These are phyloP conservation scores for Ogataea zsoltii DNA, from an alignment of 805 yeast genomes.

Conservation along the genomic window DNA sequence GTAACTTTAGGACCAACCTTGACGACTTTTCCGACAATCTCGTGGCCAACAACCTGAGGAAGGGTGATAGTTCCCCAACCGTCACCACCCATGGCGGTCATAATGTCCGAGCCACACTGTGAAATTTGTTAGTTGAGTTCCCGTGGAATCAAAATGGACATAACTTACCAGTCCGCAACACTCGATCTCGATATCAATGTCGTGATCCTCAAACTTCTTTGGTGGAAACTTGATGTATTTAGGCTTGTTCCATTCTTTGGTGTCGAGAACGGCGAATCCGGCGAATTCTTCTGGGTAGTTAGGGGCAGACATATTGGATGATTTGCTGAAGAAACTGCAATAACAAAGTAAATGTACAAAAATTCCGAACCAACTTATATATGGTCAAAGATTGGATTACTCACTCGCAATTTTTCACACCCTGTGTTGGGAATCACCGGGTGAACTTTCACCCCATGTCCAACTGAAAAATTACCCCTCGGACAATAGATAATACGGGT, in stretches of 20 bases:
- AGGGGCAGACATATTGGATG: constrained; percentile 19
- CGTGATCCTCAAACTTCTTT: constrained; percentile 44
- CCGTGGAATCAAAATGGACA: too few relatives aligned
- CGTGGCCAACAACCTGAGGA: constrained; percentile 54
- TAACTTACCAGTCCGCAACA: constrained; percentile 51
- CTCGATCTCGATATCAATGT: constrained; percentile 58
- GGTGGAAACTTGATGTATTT: constrained; percentile 51
- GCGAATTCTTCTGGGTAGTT: constrained; percentile 57
- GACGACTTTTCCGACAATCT: constrained; percentile 43
- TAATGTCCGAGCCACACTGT: constrained; percentile 65
- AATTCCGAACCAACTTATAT: too few relatives aligned
- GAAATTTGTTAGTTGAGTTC: not conserved
- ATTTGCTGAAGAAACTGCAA: not conserved
- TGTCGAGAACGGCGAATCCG: constrained; percentile 54
- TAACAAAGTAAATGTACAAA: too few relatives aligned
- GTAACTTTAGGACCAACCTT: constrained; percentile 39
- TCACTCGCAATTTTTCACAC: not conserved
- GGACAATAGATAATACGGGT: not conserved
- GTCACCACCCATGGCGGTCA: constrained; percentile 48
- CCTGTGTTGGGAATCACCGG: not conserved
- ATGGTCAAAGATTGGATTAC: not conserved
- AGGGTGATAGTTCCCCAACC: constrained; percentile 46
- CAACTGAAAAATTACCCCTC: not conserved
- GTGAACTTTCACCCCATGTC: constrained; percentile 3
- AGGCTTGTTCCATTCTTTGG: constrained; percentile 57